Base-by-base conservation (phyloP, 2,329 filamentous ascomycete species). In the Aspergillus uvarum region DNA sequence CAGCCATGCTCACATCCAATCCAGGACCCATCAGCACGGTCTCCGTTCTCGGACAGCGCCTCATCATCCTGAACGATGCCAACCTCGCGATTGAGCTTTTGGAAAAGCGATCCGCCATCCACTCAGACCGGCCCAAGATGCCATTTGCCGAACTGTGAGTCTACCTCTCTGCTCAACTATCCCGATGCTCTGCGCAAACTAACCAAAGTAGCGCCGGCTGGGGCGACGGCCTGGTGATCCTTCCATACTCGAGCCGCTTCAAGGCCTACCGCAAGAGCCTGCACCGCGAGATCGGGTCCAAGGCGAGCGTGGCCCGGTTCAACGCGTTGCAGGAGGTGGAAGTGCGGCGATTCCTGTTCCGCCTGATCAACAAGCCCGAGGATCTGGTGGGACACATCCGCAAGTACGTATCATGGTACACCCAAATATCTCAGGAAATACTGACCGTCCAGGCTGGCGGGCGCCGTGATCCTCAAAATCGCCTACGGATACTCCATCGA, bases 231-330 rank as follows among this genome's bases (percentile, higher is more conserved):
- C 65, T 80, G 3, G 73, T 70, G 1, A 60, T 76, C 14, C 65
- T 68, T 10, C 68, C 65, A 11, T 76, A 80, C 54, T 73, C 74
- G 12, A 69, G 74, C 5, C 72, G 64, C 1, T 76, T 77, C 26
- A 73, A 72, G 16, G 69, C 67, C 0, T 75, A 80, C 22, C 80
- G 82, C 3, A 84, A 80, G 65, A 70, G 78, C 11, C 72, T 80
- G 38, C 70, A 74, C 47, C 72, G 75, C 19, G 70, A 79, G 12
- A 72, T 84, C 1, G 81, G 82, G 1, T 77, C 80, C 0, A 79
- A 78, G 35, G 60, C 66, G 0, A 63, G 71, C 0, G 73, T 79
- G 2, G 60, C 73, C 0, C 73, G 75, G 16, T 82, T 80, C 58
- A 65, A 79, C 26, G 24, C 62, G 0, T n/a, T 81, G 0, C 78